These are phyloP conservation scores for Podosphaera aphanis DNA, from an alignment of 2,329 filamentous ascomycete species.

Conservation along the genomic window DNA sequence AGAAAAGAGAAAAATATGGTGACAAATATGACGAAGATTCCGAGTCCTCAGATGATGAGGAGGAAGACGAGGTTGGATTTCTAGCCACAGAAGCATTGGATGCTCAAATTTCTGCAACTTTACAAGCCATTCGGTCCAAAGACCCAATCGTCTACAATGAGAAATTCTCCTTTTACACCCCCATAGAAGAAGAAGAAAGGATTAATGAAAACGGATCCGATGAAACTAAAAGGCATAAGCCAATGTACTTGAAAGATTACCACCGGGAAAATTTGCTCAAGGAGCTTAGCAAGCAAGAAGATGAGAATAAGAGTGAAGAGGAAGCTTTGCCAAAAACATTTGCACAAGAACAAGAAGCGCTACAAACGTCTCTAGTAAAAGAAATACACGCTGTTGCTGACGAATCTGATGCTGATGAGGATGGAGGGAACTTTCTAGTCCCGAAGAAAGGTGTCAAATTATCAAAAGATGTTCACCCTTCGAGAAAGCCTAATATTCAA, in stretches of 20 bases:
- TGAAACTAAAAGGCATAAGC: slow-evolving; percentile 48
- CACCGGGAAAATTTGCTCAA: slow-evolving; percentile 73
- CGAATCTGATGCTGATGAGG: slow-evolving; percentile 24
- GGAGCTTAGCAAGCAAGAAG: slow-evolving; percentile 31
- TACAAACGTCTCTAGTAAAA: slow-evolving; percentile 55
- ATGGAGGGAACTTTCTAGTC: slow-evolving; percentile 45
- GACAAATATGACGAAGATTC: slow-evolving; percentile 27
- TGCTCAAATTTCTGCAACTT: slow-evolving; percentile 62
- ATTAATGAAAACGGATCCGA: slow-evolving; percentile 2
- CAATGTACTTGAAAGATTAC: slow-evolving; percentile 71
- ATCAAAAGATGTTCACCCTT: slow-evolving; percentile 31
- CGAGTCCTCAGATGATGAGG: slow-evolving; percentile 50
- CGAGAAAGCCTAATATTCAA: slow-evolving; percentile 23
- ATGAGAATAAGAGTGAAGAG: slow-evolving; percentile 22
- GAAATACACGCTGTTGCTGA: slow-evolving; percentile 48
- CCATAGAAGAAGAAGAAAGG: slow-evolving; percentile 20
- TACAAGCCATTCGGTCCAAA: slow-evolving; percentile 71
- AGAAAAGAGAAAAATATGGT: slow-evolving; percentile 21
- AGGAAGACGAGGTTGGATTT: slow-evolving; percentile 77
- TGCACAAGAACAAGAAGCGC: slow-evolving; percentile 63
- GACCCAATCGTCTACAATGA: slow-evolving; percentile 80
- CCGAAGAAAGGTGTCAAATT: slow-evolving; percentile 31
- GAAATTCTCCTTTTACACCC: slow-evolving; percentile 52
- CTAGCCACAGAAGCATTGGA: slow-evolving; percentile 70
- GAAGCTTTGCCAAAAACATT: slow-evolving; percentile 42